Percentiles rank a stretch among this genome's conserved stretches.
These are phyloP conservation scores for Insectozyma bohioensis DNA, from an alignment of 1,139 yeast species.

Conservation along the genomic window DNA sequence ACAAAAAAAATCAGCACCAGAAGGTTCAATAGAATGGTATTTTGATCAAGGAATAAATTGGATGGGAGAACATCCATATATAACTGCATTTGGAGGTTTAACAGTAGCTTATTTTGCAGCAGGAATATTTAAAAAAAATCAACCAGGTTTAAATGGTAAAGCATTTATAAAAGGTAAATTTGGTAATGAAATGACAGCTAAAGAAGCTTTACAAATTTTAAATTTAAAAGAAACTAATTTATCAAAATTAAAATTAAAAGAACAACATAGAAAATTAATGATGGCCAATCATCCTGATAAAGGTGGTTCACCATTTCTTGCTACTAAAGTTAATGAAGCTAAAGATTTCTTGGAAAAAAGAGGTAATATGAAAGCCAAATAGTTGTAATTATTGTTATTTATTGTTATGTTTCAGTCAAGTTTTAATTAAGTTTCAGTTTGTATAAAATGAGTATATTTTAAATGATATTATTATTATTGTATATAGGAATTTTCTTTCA, in stretches of 20 bases:
- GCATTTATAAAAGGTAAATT: constrained; percentile 85
- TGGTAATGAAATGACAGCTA: constrained; percentile 84
- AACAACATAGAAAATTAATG: constrained; percentile 80
- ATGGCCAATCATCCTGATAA: constrained; percentile 98
- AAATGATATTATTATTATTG: too few relatives aligned
- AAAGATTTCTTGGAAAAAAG: constrained; percentile 89
- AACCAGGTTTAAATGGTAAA: constrained; percentile 71
- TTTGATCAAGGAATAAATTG: constrained; percentile 64
- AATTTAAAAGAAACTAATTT: constrained; percentile 79
- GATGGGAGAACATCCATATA: constrained; percentile 75
- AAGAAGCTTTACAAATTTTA: constrained; percentile 86
- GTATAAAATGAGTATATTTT: too few relatives aligned
- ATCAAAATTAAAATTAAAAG: constrained; percentile 78
- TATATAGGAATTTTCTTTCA: too few relatives aligned
- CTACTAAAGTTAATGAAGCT: constrained; percentile 96
- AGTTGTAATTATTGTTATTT: too few relatives aligned
- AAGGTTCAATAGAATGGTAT: constrained; percentile 61
- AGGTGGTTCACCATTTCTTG: constrained; percentile 94
- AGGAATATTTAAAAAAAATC: constrained; percentile 66
- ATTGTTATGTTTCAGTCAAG: too few relatives aligned
- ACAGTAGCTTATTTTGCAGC: constrained; percentile 65
- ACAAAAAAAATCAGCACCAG: constrained; percentile 42
- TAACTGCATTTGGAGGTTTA: constrained; percentile 70
- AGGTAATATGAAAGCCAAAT: constrained; percentile 55
- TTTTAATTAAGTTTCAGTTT: too few relatives aligned